Base-by-base conservation (phyloP, 176 grass and related monocot genomes). In the Rhynchospora tenuis region DNA sequence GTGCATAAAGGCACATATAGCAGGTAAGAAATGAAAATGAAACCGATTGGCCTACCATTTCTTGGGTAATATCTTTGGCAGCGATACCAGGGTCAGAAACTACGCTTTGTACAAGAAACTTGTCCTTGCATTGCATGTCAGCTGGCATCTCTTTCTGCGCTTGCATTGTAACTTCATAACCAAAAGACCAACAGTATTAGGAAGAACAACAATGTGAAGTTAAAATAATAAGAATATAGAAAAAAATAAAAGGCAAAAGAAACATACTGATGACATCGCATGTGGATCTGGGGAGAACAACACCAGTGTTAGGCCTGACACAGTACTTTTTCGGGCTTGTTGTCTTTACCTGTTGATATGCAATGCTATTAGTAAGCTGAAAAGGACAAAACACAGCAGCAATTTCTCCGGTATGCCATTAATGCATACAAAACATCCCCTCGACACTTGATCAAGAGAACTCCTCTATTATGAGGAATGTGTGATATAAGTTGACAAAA, bases 101-200 rank as follows among this genome's bases (percentile, higher is more conserved):
- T 13, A 81, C 64, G 28, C 72, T 84, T 81, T 88, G 81, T 7
- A 88, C 81, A 12, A 88, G 81, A 71, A 88, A 84, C 71, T 88
- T 88, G 73, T 88, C 86, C 73, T 88, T 84, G 86, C 86, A 88
- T 67, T 88, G 69, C 81, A 88, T 79, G 51, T 84, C 86, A 48
- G 81, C 33, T 69, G 86, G 86, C 63, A 81, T 56, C 27, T 88
- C 80, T 54, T 75, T 50, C 17, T 83, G 86, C 46, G 86, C 81
- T 84, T 80, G 81, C 86, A 84, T 84, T 5, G 83, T 85, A 63
- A 84, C 87, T 87, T 23, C 71, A 78, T 85, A 45, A 51, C 19
- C 68, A 85, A 65, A 59, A 71, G 12, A 31, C 60, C 74, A 46
- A 59, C 7, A 80, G 59, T 44, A 69, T 31, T 54, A 84, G 27